Base-by-base conservation (phyloP, 1,284 basidiomycete species). In the Pseudomicrostroma phylloplanum region DNA sequence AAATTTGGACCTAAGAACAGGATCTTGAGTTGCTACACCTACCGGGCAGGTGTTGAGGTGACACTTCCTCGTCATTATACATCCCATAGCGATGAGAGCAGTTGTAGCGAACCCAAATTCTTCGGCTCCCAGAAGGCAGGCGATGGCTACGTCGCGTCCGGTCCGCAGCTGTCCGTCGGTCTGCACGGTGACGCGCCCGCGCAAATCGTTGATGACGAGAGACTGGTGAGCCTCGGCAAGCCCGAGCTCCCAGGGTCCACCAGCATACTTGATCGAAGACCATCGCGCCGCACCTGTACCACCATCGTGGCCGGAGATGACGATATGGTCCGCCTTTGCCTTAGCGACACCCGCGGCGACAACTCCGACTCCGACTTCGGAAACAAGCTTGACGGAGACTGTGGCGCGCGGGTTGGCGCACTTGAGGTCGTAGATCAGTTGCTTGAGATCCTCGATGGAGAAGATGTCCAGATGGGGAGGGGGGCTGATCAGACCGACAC, bases 381-480 rank as follows among this genome's bases (percentile, higher is more conserved):
- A 74, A 15, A 76, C 73, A 55, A 76, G 70, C 73, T 76, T 76
- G 70, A 76, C 74, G 25, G 61, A 66, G 60, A 76, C 62, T n/a
- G 68, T 69, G 4, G 74, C 67, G 25, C 73, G 74, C 2, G 74
- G 73, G 65, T 76, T 75, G 67, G 71, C 65, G 63, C 74, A 75
- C 66, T 76, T 76, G 63, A 76, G 69, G 54, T 76, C 74, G 67
- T 76, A 76, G 63, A 76, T 76, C 42, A 75, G 68, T 63, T 76
- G 73, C 71, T 75, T 76, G 51, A 76, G 56, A 57, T 76, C 74
- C 67, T 76, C 74, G 57, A 76, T 76, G 62, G 73, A 74, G 72
- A 74, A 76, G 58, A 75, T 75, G 69, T 76, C 73, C 67, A 75
- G 74, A 62, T 75, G 74, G 51, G 74, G 74, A 55, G 74, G 74